These are phyloP conservation scores for Rhodotorula kratochvilovae DNA, from an alignment of 768 basidiomycete genomes.

Conservation along the genomic window DNA sequence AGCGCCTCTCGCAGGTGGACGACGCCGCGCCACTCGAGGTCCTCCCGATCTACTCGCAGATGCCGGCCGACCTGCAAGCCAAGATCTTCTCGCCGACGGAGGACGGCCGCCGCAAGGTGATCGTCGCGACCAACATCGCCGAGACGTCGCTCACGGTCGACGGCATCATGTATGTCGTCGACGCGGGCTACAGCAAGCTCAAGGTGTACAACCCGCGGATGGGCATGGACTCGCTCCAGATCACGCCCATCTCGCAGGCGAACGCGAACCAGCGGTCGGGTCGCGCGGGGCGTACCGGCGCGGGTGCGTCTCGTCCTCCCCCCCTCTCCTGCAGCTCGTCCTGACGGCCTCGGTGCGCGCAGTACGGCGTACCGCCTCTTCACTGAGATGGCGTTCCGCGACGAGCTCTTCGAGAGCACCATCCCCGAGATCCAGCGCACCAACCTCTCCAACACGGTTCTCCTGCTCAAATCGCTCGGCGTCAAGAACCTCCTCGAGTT, in stretches of 20 bases:
- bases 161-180: constrained; percentile 94
- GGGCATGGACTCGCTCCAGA: constrained; percentile 98
- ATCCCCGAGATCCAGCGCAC: constrained; percentile 99
- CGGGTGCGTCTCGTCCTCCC: constrained; percentile 59
- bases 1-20: constrained; percentile 85
- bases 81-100: constrained; percentile 92
- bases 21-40: constrained; percentile 81
- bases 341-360: not conserved
- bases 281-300: constrained; percentile 92
- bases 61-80: constrained; percentile 98
- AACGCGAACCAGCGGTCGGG: constrained; percentile 95
- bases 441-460: constrained; percentile 92
- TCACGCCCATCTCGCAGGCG: constrained; percentile 97
- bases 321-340: too few relatives aligned
- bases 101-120: constrained; percentile 92
- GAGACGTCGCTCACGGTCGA: constrained; percentile 98
- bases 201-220: constrained; percentile 99
- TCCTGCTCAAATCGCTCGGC: constrained; percentile 88
- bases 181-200: constrained; percentile 92
- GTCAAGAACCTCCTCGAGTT: constrained; percentile 97
- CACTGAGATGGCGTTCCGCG: constrained; percentile 93
- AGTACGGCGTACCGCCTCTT: constrained; percentile 95
- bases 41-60: constrained; percentile 98
- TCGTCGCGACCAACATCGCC: constrained; percentile 97
- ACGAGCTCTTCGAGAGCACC: constrained; percentile 90